These are phyloP conservation scores for Septoria petroselini DNA, from an alignment of 2,329 filamentous ascomycete genomes.

Conservation along the genomic window DNA sequence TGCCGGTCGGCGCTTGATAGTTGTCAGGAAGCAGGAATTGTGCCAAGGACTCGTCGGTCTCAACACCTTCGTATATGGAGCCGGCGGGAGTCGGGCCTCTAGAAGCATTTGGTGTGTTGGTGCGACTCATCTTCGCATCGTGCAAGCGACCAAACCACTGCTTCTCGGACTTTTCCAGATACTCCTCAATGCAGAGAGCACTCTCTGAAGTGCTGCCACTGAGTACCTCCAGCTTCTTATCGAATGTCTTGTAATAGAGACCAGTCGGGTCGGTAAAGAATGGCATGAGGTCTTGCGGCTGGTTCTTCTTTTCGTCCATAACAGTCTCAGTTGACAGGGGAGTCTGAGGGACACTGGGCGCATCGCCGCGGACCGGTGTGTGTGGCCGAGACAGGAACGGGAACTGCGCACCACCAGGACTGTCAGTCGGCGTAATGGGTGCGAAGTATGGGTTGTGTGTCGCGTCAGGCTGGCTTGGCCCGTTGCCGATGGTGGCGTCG, in stretches of 20 bases:
- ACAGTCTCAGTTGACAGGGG: slow-evolving; percentile 55
- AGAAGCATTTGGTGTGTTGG: slow-evolving; percentile 36
- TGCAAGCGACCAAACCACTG: slow-evolving; percentile 62
- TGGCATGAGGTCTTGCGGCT: slow-evolving; percentile 64
- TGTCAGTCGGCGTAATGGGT: slow-evolving; percentile 24
- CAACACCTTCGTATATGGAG: slow-evolving; percentile 44
- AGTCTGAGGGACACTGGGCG: slow-evolving; percentile 29
- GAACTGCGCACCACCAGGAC: slow-evolving; percentile 26
- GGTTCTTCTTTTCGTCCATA: slow-evolving; percentile 59
- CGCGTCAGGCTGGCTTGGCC: slow-evolving; percentile 15
- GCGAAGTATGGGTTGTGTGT: slow-evolving; percentile 28
- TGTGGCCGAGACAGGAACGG: slow-evolving; percentile 33
- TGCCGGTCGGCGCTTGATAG: slow-evolving; percentile 56
- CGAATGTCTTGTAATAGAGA: slow-evolving; percentile 59
- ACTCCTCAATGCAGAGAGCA: slow-evolving; percentile 63
- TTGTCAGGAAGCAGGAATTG: slow-evolving; percentile 57
- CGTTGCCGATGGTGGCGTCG: slow-evolving; percentile 29
- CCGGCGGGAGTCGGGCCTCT: slow-evolving; percentile 38
- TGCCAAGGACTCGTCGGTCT: slow-evolving; percentile 43
- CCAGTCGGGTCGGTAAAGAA: slow-evolving; percentile 65
- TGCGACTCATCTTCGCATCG: slow-evolving; percentile 56
- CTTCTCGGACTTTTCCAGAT: slow-evolving; percentile 63
- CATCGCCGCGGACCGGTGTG: slow-evolving; percentile 27
- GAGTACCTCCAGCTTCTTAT: slow-evolving; percentile 55
- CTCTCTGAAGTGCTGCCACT: slow-evolving; percentile 57